phyloP scores from a whole-genome alignment of 106 monocot genomes.

The Chionographis japonica region DNA sequence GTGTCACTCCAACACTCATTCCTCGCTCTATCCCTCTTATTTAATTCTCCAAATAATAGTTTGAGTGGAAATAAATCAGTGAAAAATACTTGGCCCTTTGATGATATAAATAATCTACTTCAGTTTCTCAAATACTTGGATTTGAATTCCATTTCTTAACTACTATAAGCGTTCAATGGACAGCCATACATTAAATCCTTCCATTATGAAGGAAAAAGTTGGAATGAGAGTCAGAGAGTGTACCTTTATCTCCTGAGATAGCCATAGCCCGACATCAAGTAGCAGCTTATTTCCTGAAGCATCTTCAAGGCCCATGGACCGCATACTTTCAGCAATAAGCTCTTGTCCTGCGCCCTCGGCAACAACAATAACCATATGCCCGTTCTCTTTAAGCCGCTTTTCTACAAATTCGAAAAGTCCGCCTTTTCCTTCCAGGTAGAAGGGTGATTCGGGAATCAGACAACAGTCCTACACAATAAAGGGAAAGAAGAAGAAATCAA shows the following conservation, averaged over 20 bases:
- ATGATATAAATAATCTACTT: background rate
- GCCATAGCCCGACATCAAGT: constrained; percentile 60
- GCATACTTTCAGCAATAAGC: constrained; percentile 40
- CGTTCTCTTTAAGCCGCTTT: constrained; percentile 56
- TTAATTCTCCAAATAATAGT: background rate
- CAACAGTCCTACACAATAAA: constrained; percentile 59
- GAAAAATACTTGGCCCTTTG: background rate
- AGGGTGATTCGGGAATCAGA: constrained; percentile 67
- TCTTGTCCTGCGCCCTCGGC: constrained; percentile 76
- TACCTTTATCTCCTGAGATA: constrained; percentile 69
- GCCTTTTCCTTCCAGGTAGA: constrained; percentile 59
- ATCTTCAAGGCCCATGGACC: constrained; percentile 22
- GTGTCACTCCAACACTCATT: too few relatives aligned
- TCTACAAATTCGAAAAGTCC: constrained; percentile 58
- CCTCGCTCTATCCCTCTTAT: background rate
- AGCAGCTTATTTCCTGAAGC: constrained; percentile 63
- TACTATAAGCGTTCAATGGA: too few relatives aligned
- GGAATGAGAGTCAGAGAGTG: background rate
- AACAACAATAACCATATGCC: constrained; percentile 61
- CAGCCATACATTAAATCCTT: too few relatives aligned
- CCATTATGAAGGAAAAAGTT: too few relatives aligned
- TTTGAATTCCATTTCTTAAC: too few relatives aligned
- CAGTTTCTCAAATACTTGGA: too few relatives aligned
- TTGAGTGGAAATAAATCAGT: background rate
- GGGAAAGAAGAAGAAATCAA: too few relatives aligned